Percentiles rank a stretch among this genome's conserved stretches.
Evolutionary conservation across 441 rosid species (phyloP).

Genomic region (Corymbia calophylla): DNA sequence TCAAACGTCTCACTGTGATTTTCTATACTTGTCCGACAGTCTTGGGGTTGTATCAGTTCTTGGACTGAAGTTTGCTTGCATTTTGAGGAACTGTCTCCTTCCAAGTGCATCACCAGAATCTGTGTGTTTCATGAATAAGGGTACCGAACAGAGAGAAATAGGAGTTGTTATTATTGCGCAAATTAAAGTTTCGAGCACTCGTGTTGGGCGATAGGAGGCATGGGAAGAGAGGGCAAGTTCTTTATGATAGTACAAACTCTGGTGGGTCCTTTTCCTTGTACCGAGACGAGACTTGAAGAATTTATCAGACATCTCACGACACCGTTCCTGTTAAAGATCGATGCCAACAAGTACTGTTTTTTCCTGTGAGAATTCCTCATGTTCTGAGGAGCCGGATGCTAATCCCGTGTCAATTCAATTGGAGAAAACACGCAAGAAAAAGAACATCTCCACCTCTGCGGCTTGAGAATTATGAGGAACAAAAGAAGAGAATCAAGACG

Average conservation of each 20-base stretch:
- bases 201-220: background rate
- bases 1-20: background rate
- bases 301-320: background rate
- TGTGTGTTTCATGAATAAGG: background rate
- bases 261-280: background rate
- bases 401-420: background rate
- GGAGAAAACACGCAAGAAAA: no score
- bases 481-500: background rate
- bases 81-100: background rate
- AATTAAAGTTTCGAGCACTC: background rate
- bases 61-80: background rate
- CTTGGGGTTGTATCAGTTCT: background rate
- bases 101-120: background rate
- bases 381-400: background rate
- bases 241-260: background rate
- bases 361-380: background rate
- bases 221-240: background rate
- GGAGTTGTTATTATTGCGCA: background rate
- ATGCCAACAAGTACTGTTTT: background rate
- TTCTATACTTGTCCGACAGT: background rate
- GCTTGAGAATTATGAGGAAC: background rate
- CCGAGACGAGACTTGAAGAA: background rate
- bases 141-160: background rate
- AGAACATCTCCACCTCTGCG: background rate
- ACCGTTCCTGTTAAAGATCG: background rate